Evolutionary conservation across 2,329 filamentous ascomycete genomes (phyloP).

Genomic region (Pseudogymnoascus sp.): DNA sequence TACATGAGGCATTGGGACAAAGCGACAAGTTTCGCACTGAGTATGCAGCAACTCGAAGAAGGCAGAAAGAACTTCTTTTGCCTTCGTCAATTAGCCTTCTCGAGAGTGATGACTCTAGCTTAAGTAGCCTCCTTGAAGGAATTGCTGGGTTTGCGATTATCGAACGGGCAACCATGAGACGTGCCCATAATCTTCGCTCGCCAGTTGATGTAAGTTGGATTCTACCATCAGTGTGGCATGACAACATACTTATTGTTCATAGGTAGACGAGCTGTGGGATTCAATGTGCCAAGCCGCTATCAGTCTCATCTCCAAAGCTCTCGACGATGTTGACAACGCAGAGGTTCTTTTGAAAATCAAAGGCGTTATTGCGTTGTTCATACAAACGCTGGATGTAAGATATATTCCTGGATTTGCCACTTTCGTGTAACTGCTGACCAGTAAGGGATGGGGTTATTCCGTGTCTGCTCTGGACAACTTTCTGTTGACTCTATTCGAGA

Average conservation of each 20-base stretch:
- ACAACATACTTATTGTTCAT: conserved; percentile 15
- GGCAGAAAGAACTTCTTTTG: conserved; percentile 85
- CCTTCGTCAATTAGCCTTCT: conserved; percentile 68
- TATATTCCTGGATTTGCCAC: conserved; percentile 12
- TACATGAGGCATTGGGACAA: conserved; percentile 88
- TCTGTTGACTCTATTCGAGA: conserved; percentile 82
- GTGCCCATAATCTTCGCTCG: conserved; percentile 74
- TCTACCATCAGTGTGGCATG: neutral
- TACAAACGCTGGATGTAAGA: conserved; percentile 90
- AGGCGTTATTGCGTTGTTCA: conserved; percentile 84
- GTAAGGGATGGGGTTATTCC: conserved; percentile 79
- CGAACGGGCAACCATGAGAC: conserved; percentile 86
- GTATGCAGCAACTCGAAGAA: conserved; percentile 82
- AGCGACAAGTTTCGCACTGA: conserved; percentile 84
- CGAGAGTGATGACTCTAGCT: conserved; percentile 72
- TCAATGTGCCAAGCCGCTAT: conserved; percentile 91
- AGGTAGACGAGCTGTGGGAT: conserved; percentile 98
- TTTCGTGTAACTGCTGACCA: conserved; percentile 10
- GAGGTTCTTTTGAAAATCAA: conserved; percentile 93
- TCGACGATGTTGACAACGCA: conserved; percentile 76
- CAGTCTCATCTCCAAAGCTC: conserved; percentile 68
- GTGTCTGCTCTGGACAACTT: conserved; percentile 76
- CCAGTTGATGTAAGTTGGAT: conserved; percentile 61
- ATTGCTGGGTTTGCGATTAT: conserved; percentile 96
- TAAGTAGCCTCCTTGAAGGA: conserved; percentile 87